Base-by-base conservation (phyloP, 306 rosid species). In the barrel medic (Medicago truncatula) region DNA sequence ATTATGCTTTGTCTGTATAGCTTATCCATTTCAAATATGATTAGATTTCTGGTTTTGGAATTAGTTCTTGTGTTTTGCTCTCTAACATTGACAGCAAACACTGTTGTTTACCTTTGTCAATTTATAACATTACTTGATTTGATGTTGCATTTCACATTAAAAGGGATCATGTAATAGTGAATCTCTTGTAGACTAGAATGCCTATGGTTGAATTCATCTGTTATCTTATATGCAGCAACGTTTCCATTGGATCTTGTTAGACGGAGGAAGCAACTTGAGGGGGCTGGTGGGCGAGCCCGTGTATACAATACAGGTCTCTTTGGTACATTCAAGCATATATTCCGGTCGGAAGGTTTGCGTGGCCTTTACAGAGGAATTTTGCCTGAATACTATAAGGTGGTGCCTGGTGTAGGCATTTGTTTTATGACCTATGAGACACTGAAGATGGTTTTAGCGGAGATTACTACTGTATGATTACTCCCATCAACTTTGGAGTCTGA, bases 241-340 rank as follows among this genome's bases (percentile, higher is more conserved):
- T 96, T 92, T 81, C 99, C 99, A 13, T 75, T 96, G 90, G 99
- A 96, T 83, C 97, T 96, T 65, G 98, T 96, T 80, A 89, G 99
- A 67, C 89, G 99, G 54, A 83, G 99, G 68, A 96, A 90, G 85
- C 99, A 96, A 78, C 80, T 96, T 89, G 99, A 96, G 78, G 99
- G 99, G 43, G 99, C 89, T 0, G 97, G 97, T 28, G 98, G 99
- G 40, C 93, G 98, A 62, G 94, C 99, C 40, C 96, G 78, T 7
- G 98, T 96, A 58, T 96, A 96, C 83, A 82, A 79, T 0, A 92
- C 92, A 49, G 96, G 98, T 28, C 83, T 96, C 67, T 78, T 79
- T 6, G 99, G 98, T 50, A 81, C 78, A 4, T 92, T 96, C 70
- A 86, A 82, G 76, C 96, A 96, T 78, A 92, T 96, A 64, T 78